phyloP scores from a whole-genome alignment of 352 stramenopile species.

The Phytophthora quininea region DNA sequence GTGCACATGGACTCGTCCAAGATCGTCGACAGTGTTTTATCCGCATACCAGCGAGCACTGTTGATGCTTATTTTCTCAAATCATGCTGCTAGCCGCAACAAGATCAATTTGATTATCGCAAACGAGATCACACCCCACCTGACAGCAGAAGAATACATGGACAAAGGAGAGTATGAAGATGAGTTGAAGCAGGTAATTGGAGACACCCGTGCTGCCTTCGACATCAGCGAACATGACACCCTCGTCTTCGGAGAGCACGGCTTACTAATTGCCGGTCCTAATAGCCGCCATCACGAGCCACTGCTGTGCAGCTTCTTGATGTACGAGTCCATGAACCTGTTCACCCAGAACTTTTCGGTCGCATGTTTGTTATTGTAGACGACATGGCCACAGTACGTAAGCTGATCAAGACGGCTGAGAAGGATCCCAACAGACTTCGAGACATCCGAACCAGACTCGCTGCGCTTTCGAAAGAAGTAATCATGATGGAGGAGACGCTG shows the following conservation, averaged over 20 bases:
- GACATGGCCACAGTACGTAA: constrained; percentile 94
- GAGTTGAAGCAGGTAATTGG: constrained; percentile 98
- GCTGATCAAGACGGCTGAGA: constrained; percentile 89
- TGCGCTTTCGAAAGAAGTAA: constrained; percentile 93
- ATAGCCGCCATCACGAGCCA: constrained; percentile 96
- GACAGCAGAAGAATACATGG: constrained; percentile 99
- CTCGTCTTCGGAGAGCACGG: constrained; percentile 96
- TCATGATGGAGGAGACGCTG: constrained; percentile 96
- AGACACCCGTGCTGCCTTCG: constrained; percentile 95
- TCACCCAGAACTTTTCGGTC: constrained; percentile 98
- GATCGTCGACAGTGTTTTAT: constrained; percentile 97
- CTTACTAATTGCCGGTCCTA: constrained; percentile 95
- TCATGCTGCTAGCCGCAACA: constrained; percentile 94
- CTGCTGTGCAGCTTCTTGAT: constrained; percentile 96
- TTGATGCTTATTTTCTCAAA: constrained; percentile 95
- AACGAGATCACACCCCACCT: constrained; percentile 99
- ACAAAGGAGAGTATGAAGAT: constrained; percentile 99
- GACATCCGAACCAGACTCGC: constrained; percentile 91
- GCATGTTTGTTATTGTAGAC: constrained; percentile 96
- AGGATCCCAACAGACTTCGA: constrained; percentile 91
- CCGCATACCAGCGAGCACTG: constrained; percentile 94
- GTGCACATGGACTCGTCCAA: constrained; percentile 97
- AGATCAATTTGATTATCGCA: constrained; percentile 98
- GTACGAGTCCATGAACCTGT: constrained; percentile 97
- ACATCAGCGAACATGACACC: constrained; percentile 98